Base-by-base conservation (phyloP, 1,284 basidiomycete species). In the Termitomyces sp. region DNA sequence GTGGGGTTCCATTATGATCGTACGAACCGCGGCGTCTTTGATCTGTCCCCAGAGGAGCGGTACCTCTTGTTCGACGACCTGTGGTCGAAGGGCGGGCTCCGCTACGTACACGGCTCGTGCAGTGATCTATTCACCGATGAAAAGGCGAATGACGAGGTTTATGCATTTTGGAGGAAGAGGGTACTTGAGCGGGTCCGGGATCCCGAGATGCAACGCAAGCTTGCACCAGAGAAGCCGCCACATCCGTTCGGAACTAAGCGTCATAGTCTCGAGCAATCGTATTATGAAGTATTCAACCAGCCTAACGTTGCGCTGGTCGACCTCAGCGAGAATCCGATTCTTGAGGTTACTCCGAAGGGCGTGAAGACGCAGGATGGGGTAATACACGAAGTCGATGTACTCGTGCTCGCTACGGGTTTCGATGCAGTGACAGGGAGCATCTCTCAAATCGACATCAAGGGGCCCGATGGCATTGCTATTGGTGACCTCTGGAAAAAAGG, bases 371-470 rank as follows among this genome's bases (percentile, higher is more conserved):
- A 50, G 21, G 60, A 64, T 49, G 62, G 63, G 1, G 48, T 49
- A 13, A 55, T 60, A 19, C 61, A 64, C 37, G 62, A 64, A 34
- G 46, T 66, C 4, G 64, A 66, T 41, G 57, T 60, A 3, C 55
- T 66, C 6, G 56, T 60, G 4, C 49, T 66, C 6, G 64, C 64
- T 21, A 66, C 64, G 1, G 64, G 64, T 19, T 66, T 63, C 39
- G 64, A 66, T 38, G 60, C 60, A 5, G 57, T 64, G 14, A 63
- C 63, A 6, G 64, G 64, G 3, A 57, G 63, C n/a, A 62, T 64
- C 14, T 48, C 63, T 5, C 59, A 60, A 28, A 66, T 66, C 45
- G 59, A 63, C 39, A 60, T 66, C 30, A 48, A 53, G 26, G 60
- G 62, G 5, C 58, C 46, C 14, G 57, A 65, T 50, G 63, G 62